phyloP scores from a whole-genome alignment of 768 basidiomycete genomes.

The Lactarius tabidus region DNA sequence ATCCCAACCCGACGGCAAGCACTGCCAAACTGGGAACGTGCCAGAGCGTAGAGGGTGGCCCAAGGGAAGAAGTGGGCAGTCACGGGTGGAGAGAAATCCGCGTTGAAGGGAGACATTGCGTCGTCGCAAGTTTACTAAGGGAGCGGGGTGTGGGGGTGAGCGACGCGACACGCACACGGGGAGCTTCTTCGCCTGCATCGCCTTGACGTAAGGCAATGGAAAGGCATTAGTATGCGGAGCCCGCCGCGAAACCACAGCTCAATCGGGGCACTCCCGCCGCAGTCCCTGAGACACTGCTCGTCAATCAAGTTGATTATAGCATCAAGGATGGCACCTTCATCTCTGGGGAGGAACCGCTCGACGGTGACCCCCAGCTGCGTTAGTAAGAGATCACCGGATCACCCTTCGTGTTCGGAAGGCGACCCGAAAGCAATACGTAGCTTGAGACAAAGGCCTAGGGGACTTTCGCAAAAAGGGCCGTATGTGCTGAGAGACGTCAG shows the following conservation, averaged over 20 bases:
- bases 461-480: constrained; percentile 42
- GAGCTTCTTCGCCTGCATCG: background rate
- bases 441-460: constrained; percentile 51
- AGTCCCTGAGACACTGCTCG: constrained; percentile 40
- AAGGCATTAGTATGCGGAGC: constrained; percentile 51
- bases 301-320: constrained; percentile 38
- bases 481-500: constrained; percentile 30
- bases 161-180: constrained; percentile 45
- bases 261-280: constrained; percentile 36
- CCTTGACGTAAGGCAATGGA: constrained; percentile 45
- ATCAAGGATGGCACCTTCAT: constrained; percentile 55
- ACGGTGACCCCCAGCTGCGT: constrained; percentile 61
- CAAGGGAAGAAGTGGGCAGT: constrained; percentile 69
- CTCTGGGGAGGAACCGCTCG: constrained; percentile 58
- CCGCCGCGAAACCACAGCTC: constrained; percentile 51
- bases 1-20: constrained; percentile 68
- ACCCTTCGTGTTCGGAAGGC: constrained; percentile 50
- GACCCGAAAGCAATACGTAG: constrained; percentile 57
- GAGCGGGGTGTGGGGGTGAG: constrained; percentile 48
- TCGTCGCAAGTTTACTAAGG: constrained; percentile 52
- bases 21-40: constrained; percentile 62
- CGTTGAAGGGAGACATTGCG: constrained; percentile 42
- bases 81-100: constrained; percentile 45
- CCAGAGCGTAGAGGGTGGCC: constrained; percentile 80
- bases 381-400: constrained; percentile 66